Evolutionary conservation across 768 basidiomycete species (phyloP).

Genomic region (Hericium erinaceus): DNA sequence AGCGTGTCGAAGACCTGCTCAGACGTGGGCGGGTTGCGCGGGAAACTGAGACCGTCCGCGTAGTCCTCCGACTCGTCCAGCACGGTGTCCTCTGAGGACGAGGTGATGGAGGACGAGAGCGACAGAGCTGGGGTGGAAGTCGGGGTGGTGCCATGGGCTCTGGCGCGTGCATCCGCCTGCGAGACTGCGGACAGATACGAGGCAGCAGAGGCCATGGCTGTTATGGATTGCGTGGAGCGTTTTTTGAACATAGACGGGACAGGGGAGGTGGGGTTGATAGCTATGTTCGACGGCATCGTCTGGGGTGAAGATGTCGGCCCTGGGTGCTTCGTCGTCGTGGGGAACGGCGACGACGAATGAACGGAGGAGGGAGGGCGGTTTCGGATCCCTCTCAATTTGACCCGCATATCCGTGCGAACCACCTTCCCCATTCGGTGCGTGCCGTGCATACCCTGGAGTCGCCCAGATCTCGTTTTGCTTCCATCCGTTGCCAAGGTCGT

Average conservation of each 20-base stretch:
- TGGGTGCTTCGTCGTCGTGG: neutral
- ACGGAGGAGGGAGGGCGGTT: neutral
- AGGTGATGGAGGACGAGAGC: slow-evolving; percentile 62
- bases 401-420: neutral
- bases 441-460: no score
- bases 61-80: slow-evolving; percentile 41
- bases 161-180: slow-evolving; percentile 59
- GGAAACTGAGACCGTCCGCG: slow-evolving; percentile 48
- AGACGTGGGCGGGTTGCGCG: slow-evolving; percentile 65
- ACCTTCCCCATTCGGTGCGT: neutral
- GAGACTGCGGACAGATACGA: slow-evolving; percentile 55
- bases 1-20: slow-evolving; percentile 70
- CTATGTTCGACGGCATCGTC: slow-evolving; percentile 14
- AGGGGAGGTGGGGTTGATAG: slow-evolving; percentile 24
- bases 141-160: slow-evolving; percentile 37
- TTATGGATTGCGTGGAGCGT: slow-evolving; percentile 22
- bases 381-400: neutral
- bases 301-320: neutral
- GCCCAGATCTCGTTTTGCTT: neutral
- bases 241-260: slow-evolving; percentile 46
- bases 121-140: slow-evolving; percentile 66
- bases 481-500: neutral
- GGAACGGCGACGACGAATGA: neutral
- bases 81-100: slow-evolving; percentile 59
- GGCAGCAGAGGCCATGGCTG: slow-evolving; percentile 41